Base-by-base conservation (phyloP, 495 filamentous ascomycete genomes). In the Hypoxylon perforatum region DNA sequence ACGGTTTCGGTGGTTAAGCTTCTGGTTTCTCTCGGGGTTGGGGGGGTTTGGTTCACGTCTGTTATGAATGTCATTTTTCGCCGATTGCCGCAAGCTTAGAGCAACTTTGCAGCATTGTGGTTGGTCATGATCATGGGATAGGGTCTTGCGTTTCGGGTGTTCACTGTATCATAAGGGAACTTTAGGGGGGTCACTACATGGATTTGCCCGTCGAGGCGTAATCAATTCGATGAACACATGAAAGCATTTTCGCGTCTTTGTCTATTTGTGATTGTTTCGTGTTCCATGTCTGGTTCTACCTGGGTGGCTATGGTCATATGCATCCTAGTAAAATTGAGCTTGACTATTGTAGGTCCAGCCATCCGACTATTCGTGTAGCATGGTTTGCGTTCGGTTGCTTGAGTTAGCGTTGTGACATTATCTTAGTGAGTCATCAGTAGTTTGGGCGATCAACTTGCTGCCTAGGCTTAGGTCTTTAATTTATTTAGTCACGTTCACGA, bases 1-100 rank as follows among this genome's bases (percentile, higher is more conserved):
- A 44, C 41, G 41, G 93, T 83, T 98, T 98, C 87, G 94, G 93
- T 86, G 94, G 93, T 83, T 97, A 93, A 85, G 77, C 79, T 41
- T 25, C 36, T 42, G n/a, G 28, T 63, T 17, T 65, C 66, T 11
- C 35, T 42, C 38, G 56, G 44, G 39, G 45, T 70, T 52, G 63
- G 57, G 41, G 17, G 50, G 64, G 58, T 57, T 42, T 49, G 53
- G 53, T 63, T 73, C 67, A 76, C 47, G 71, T 74, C 69, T 70
- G 64, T 76, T 74, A 76, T 41, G 73, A 74, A 67, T 61, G 64
- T 70, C 59, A 66, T 65, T 70, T 71, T 35, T 50, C 69, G 59
- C n/a, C 67, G 45, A 50, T 54, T 58, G 46, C 68, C 65, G 63
- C 69, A 63, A 36, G 49, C 22, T n/a, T n/a, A n/a, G n/a, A n/a